These are phyloP conservation scores for Hyaloperonospora brassicae DNA, from an alignment of 352 stramenopile species.

Conservation along the genomic window DNA sequence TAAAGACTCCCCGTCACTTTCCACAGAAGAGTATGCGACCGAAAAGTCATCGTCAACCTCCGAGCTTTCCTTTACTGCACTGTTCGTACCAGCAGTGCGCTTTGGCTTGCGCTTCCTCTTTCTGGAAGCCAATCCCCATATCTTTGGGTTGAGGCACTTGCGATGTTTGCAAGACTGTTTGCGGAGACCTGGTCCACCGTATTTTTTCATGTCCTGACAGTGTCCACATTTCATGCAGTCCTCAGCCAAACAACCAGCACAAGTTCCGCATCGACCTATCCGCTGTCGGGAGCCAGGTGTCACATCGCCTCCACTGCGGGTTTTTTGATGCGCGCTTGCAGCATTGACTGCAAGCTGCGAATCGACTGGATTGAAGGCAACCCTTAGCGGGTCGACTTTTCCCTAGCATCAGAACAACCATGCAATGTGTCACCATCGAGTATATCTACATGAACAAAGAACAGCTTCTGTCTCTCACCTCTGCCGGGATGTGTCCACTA, in stretches of 20 bases:
- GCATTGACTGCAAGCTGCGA: slow-evolving; percentile 19
- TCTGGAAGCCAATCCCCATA: slow-evolving; percentile 40
- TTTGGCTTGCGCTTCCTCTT: slow-evolving; percentile 35
- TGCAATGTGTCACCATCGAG: slow-evolving; percentile 6
- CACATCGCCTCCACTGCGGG: slow-evolving; percentile 28
- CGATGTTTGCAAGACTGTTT: slow-evolving; percentile 86
- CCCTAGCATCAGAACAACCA: slow-evolving; percentile 14
- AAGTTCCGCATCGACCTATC: slow-evolving; percentile 74
- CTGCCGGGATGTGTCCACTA: slow-evolving; percentile 18
- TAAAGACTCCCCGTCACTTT: slow-evolving; percentile 48
- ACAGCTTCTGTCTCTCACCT: slow-evolving; percentile 12
- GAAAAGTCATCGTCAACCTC: slow-evolving; percentile 38
- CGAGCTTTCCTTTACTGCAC: slow-evolving; percentile 26
- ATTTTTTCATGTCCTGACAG: slow-evolving; percentile 88
- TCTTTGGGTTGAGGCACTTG: slow-evolving; percentile 72
- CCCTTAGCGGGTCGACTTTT: slow-evolving; percentile 11
- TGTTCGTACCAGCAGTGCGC: slow-evolving; percentile 16
- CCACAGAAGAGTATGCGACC: slow-evolving; percentile 41
- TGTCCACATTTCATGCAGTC: slow-evolving; percentile 85
- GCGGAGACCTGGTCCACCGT: slow-evolving; percentile 70
- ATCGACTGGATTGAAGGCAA: slow-evolving; percentile 8
- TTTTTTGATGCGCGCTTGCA: slow-evolving; percentile 20
- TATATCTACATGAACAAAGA: background rate
- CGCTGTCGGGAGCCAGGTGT: slow-evolving; percentile 45
- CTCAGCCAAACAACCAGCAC: slow-evolving; percentile 59